Evolutionary conservation across 768 basidiomycete genomes (phyloP), one percentile per base, ranked within the genome.

Genomic region (Phaffia australis): DNA sequence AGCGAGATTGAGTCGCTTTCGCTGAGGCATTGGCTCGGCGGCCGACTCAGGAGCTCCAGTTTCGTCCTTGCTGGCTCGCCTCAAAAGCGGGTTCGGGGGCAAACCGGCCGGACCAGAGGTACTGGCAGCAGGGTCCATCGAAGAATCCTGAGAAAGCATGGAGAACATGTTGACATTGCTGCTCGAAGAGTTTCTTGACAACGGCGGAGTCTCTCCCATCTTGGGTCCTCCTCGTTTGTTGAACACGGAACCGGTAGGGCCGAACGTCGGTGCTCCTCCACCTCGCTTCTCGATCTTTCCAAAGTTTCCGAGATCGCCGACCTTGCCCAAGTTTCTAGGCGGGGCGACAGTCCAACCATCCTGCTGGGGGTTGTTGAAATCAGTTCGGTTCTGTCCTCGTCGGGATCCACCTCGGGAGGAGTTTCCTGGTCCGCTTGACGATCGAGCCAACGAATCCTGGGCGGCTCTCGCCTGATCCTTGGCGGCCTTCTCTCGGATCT

Each of bases 401-500:
- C 89, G 83, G 64, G 93, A 97, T 49, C 90, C 89, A 49, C 87
- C 86, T 49, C 93, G 86, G 29, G 90, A 92, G 84, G 82, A 85
- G 60, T 84, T 79, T 56, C 82, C 82, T 42, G 35, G 35, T 15
- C 64, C 64, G 27, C 61, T 59, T n/a, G 56, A 56, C 85, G 73
- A 52, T 79, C 80, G 29, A 80, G 79, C 75, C 60, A 67, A 56
- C 46, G 66, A 56, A 55, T 86, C 87, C 46, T 49, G 65, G 8
- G 70, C 46, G 18, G 66, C 63, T 16, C 47, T 60, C 23, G 66
- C 66, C 30, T 64, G 69, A 32, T 67, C 69, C 32, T 60, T 56
- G 11, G 71, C 71, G 49, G 66, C 70, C 60, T 82, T 81, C 76
- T 89, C 85, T 72, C 93, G 92, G 42, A 97, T 82, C 70, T 90